Conservation (phyloP, 352 stramenopile genomes). For the Phytophthora pisi region DNA sequence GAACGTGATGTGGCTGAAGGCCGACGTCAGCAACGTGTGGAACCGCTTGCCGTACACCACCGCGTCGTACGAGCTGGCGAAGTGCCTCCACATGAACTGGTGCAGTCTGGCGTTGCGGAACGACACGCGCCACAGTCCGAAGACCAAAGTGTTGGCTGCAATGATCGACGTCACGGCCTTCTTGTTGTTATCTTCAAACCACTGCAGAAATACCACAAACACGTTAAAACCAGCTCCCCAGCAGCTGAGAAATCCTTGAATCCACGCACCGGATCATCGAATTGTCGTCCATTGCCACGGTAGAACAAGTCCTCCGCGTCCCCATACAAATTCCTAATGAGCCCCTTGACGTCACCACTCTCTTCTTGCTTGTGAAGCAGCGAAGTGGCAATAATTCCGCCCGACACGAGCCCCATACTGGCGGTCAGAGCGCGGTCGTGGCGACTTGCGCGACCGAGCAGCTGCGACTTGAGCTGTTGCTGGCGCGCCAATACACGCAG, state of each 20-base stretch:
- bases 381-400: conserved; percentile 49
- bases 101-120: conserved; percentile 51
- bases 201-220: conserved; percentile 24
- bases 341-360: conserved; percentile 1
- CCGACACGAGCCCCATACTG: conserved; percentile 55
- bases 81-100: conserved; percentile 84
- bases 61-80: conserved; percentile 82
- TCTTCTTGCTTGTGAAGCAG: conserved; percentile 23
- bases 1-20: conserved; percentile 86
- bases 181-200: conserved; percentile 71
- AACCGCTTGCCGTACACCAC: conserved; percentile 68
- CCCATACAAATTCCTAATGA: conserved; percentile 36
- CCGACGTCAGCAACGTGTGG: conserved; percentile 78
- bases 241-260: not conserved
- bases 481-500: conserved; percentile 20
- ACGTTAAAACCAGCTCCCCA: not conserved
- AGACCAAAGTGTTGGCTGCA: conserved; percentile 69
- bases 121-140: conserved; percentile 78
- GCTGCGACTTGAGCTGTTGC: conserved; percentile 24
- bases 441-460: conserved; percentile 20
- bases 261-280: conserved; percentile 27
- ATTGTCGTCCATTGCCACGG: conserved; percentile 24
- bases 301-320: conserved; percentile 38
- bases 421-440: conserved; percentile 55
- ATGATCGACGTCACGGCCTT: conserved; percentile 69